phyloP scores from a whole-genome alignment of 495 filamentous ascomycete species.

The Achaetomiella virescens region DNA sequence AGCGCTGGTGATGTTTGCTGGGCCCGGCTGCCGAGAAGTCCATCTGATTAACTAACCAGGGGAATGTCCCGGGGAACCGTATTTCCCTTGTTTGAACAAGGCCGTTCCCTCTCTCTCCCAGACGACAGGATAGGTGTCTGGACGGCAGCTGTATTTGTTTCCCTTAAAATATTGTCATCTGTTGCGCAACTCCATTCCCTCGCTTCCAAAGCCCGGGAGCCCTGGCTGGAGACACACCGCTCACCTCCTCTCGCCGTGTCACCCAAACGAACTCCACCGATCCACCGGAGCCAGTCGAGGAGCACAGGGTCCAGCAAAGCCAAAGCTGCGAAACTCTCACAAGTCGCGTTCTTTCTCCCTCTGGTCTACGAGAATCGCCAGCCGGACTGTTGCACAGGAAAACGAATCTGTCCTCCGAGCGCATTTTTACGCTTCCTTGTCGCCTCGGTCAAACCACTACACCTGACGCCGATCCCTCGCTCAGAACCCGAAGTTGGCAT shows the following conservation, averaged over 20 bases:
- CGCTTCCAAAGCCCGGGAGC: not conserved
- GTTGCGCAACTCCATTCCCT: no score
- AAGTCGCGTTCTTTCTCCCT: not conserved
- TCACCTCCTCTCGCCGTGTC: not conserved
- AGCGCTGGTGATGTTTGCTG: conserved; percentile 2
- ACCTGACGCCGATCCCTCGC: conserved; percentile 1
- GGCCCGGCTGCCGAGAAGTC: not conserved
- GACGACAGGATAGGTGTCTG: no score
- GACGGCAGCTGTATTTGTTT: no score
- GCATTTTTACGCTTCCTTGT: not conserved
- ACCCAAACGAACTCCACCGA: conserved; percentile 5
- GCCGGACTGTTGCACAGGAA: conserved; percentile 1
- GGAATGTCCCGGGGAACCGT: not conserved
- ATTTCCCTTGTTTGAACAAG: not conserved
- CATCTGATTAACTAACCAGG: not conserved
- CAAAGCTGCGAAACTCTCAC: not conserved
- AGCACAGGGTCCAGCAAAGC: conserved; percentile 4
- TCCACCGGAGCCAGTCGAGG: conserved; percentile 1
- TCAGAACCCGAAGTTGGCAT: not conserved
- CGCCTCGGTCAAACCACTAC: not conserved
- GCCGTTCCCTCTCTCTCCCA: not conserved
- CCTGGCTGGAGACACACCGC: conserved; percentile 8
- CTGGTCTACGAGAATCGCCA: not conserved
- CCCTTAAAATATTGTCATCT: no score
- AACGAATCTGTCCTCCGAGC: not conserved